Evolutionary conservation across 257 asterid genomes (phyloP), one percentile per base, ranked within the genome.

Genomic region (Cinchona pubescens): DNA sequence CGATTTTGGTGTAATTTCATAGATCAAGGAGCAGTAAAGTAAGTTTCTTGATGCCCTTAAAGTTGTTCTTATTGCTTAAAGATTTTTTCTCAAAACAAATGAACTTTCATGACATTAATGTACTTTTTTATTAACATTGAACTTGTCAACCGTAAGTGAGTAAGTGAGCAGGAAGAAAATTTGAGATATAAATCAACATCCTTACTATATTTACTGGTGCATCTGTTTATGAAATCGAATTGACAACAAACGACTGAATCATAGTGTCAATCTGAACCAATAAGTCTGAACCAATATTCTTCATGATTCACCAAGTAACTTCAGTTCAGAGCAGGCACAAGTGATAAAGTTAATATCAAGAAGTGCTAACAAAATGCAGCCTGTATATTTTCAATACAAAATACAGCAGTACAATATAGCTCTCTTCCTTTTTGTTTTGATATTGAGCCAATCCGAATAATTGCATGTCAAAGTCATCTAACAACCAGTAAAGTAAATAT

Each of bases 401-500:
- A 71, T 21, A 58, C 25, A 70, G 27, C 71, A 43, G 71, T 74
- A 23, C 3, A 67, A n/a, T 75, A 49, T n/a, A 56, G 53, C 37
- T 37, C 43, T 56, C 27, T 40, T 43, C 49, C 45, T 40, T 25
- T 72, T 53, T 37, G 12, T 12, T 35, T n/a, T 40, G 69, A 27
- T 11, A 12, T 74, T 25, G 61, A 55, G 55, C 75, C 67, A 55
- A 64, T 61, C 66, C 14, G 30, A 62, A 63, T 29, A 23, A 65
- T 45, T 64, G 46, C 69, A 51, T 45, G 72, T 62, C 58, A 51
- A 69, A 55, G 62, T 60, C 76, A 80, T 70, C 83, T 81, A 76
- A 78, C 77, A 78, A 84, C 77, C 73, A 86, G 78, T 86, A 83
- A 87, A 83, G 88, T 79, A 84, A 82, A 88, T 78, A 68, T 65